Conservation (phyloP, 768 basidiomycete genomes). For the Lanmaoa pseudosensibilis region DNA sequence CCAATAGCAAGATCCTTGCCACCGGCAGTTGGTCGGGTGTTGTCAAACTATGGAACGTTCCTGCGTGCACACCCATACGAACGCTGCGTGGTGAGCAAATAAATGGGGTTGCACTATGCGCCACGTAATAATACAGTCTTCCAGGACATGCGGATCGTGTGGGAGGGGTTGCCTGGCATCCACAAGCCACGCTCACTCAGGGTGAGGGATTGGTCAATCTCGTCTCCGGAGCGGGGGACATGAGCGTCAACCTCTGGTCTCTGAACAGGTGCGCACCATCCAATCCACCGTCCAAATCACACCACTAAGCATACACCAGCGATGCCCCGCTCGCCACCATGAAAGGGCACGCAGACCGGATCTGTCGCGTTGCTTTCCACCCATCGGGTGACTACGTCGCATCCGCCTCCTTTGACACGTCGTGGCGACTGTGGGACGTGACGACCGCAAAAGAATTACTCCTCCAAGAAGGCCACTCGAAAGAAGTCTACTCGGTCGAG, state of each 20-base stretch:
- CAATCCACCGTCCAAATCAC: neutral
- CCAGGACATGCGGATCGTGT: conserved; percentile 87
- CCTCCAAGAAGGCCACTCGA: conserved; percentile 95
- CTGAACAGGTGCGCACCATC: conserved; percentile 60
- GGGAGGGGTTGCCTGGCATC: conserved; percentile 98
- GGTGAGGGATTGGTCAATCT: conserved; percentile 70
- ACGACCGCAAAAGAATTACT: conserved; percentile 76
- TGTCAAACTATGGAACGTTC: conserved; percentile 94
- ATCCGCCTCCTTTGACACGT: conserved; percentile 94
- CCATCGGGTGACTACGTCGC: conserved; percentile 93
- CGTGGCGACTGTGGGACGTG: conserved; percentile 97
- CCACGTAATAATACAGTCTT: conserved; percentile 9
- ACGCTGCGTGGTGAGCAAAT: conserved; percentile 63
- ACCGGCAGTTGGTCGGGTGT: conserved; percentile 97
- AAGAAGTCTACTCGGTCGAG: conserved; percentile 93
- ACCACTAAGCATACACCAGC: conserved; percentile 39
- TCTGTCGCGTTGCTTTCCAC: conserved; percentile 95
- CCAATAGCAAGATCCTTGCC: conserved; percentile 83
- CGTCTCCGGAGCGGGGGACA: conserved; percentile 89
- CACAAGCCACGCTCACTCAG: conserved; percentile 79
- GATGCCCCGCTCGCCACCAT: conserved; percentile 84
- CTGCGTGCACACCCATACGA: conserved; percentile 77
- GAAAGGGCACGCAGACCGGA: conserved; percentile 85
- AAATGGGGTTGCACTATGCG: neutral
- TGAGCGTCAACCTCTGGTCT: conserved; percentile 85